Evolutionary conservation across 192 early-diverging fungal genomes (phyloP), one percentile per base, ranked within the genome.

Genomic region (Coemansia furcata): DNA sequence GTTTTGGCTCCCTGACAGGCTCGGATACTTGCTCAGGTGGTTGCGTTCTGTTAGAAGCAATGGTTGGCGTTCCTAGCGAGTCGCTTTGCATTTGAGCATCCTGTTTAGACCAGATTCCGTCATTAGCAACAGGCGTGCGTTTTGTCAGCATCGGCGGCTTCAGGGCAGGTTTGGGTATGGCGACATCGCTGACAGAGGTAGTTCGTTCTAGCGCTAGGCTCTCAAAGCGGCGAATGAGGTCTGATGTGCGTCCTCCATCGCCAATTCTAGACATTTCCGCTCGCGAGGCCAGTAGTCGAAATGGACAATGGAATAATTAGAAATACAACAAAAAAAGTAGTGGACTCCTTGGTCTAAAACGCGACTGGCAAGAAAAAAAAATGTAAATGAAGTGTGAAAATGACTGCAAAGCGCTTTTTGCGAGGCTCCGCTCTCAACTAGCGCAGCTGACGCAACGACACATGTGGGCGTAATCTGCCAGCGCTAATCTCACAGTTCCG

Each of bases 171-270:
- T 63, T 60, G 32, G 55, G 64, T 5, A 33, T 19, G 26, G 43
- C 67, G 37, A 26, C 14, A 54, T 59, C 30, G 11, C 59, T 10
- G 2, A 14, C 26, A 29, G 6, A 33, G 37, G 11, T 32, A 7
- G 26, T 43, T 37, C 74, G 74, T 10, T 67, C 69, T 26, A 72
- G 59, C 11, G 73, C 68, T 67, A 80, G 33, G 59, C 39, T 69
- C 37, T 80, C 73, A 58, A 80, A 75, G 57, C 73, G 67, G 43
- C 70, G 69, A 61, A 74, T 74, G 66, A 80, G 78, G 63, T 80
- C 73, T 19, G 69, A 71, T 8, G 73, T 75, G 19, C 73, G 69
- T 36, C 78, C 72, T 57, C 54, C 69, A 46, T 60, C 69, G 35
- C 62, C 36, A 36, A 60, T 15, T 62, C 62, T 58, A 42, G 69